Evolutionary conservation across 768 basidiomycete species (phyloP), one percentile per base, ranked within the genome.

Genomic region (Russula brevipes): DNA sequence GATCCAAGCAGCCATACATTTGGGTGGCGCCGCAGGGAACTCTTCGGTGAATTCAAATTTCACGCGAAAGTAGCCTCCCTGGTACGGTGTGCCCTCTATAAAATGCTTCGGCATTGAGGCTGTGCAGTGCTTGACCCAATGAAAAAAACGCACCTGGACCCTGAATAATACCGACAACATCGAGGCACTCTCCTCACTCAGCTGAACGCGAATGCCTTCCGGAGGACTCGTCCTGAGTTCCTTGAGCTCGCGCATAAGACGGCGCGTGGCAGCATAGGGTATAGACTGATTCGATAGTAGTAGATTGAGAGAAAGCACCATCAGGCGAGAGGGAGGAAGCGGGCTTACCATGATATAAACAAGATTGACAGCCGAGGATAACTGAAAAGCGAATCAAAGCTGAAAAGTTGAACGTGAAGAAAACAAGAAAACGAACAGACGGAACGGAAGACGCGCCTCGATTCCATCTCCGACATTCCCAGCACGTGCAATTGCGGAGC

Each of bases 11-110:
- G 8, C 75, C 84, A 54, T 68, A 95, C 96, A 97, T 79, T 95
- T 97, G 8, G 95, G 95, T 55, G 95, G 95, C 33, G 86, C 84
- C 52, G 93, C 87, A 49, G 95, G 95, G 70, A 96, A 98, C 74
- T 97, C 94, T 65, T 92, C 87, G 2, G 88, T 92, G 73, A 98
- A 97, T 68, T 83, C 83, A 76, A 98, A 98, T 70, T 86, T 86
- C 59, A 88, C 80, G 57, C 78, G 75, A 70, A 87, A 88, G 76
- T 85, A 88, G n/a, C 86, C 86, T 24, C 83, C 85, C 45, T 82
- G 81, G 69, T 87, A 88, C 1, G 86, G 87, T 31, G 86, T 88
- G 17, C 85, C 83, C 67, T 79, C 83, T 85, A 67, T 35, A 44
- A 44, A 72, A 47, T 38, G 38, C 66, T 24, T 58, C 65, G 68